Evolutionary conservation across 768 basidiomycete species (phyloP).

Genomic region (Mycena filopes): DNA sequence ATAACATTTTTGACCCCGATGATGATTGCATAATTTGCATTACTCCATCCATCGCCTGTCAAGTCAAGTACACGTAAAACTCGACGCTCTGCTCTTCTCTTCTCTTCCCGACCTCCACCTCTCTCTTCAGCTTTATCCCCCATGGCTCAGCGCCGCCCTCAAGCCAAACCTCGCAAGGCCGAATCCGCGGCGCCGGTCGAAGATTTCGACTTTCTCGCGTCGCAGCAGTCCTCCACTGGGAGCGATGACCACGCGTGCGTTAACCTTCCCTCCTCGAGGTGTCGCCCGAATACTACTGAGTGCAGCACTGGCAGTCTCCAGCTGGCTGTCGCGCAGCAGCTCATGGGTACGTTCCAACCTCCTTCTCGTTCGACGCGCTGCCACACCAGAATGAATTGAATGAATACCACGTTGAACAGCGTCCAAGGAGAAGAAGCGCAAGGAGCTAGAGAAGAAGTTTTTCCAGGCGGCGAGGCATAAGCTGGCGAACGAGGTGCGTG

Average conservation of each 20-base stretch:
- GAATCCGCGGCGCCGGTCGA: slow-evolving; percentile 18
- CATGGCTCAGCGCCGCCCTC: slow-evolving; percentile 32
- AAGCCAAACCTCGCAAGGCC: slow-evolving; percentile 16
- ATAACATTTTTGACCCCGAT: neutral
- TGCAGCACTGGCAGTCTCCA: slow-evolving; percentile 13
- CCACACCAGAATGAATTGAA: neutral
- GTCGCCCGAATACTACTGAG: neutral
- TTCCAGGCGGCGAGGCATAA: slow-evolving; percentile 22
- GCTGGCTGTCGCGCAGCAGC: slow-evolving; percentile 30
- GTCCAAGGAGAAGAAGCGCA: slow-evolving; percentile 32
- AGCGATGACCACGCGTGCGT: slow-evolving; percentile 32
- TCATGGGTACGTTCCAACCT: slow-evolving; percentile 22
- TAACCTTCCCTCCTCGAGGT: neutral
- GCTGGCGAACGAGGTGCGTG: slow-evolving; percentile 15
- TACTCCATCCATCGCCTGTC: neutral
- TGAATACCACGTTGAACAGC: neutral
- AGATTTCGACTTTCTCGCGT: slow-evolving; percentile 34
- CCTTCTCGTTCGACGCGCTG: too few relatives aligned
- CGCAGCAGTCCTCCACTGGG: slow-evolving; percentile 32
- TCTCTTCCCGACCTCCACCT: neutral
- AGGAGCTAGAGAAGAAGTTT: slow-evolving; percentile 32
- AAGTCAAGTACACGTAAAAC: neutral
- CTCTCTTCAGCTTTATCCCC: neutral
- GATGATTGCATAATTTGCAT: too few relatives aligned
- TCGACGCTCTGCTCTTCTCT: too few relatives aligned